phyloP scores from a whole-genome alignment of 2,329 filamentous ascomycete genomes.

The Penicillium sp. region DNA sequence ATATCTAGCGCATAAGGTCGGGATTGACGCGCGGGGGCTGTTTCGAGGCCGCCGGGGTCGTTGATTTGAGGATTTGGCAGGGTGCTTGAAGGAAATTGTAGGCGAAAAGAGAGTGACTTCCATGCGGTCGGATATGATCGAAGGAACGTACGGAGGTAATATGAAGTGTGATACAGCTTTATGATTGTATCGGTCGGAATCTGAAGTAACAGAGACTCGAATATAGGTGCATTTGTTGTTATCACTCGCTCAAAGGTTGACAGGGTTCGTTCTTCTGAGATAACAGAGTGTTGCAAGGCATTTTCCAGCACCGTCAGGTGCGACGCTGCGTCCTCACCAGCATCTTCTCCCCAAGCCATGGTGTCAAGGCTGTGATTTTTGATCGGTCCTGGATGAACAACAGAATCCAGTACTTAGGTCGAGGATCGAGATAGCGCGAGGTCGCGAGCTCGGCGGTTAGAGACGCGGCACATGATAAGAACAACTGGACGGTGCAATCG shows the following conservation, averaged over 20 bases:
- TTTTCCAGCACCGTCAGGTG: slow-evolving; percentile 25
- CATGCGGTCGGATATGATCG: slow-evolving; percentile 58
- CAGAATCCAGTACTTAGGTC: slow-evolving; percentile 9
- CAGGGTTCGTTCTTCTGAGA: slow-evolving; percentile 30
- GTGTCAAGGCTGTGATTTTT: slow-evolving; percentile 1
- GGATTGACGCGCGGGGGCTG: slow-evolving; percentile 46
- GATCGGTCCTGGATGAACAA: slow-evolving; percentile 6
- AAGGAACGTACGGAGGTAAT: slow-evolving; percentile 54
- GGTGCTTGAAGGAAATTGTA: slow-evolving; percentile 42
- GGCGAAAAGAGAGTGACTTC: slow-evolving; percentile 58
- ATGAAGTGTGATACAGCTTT: slow-evolving; percentile 57
- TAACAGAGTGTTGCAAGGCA: slow-evolving; percentile 20
- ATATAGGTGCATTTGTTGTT: slow-evolving; percentile 55
- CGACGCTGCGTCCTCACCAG: slow-evolving; percentile 9
- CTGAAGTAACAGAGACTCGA: slow-evolving; percentile 58
- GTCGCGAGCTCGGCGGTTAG: slow-evolving; percentile 27
- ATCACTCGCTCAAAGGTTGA: slow-evolving; percentile 55
- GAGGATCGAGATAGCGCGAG: slow-evolving; percentile 27
- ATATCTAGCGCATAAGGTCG: slow-evolving; percentile 59
- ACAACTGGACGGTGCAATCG: slow-evolving; percentile 18
- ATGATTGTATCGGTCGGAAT: slow-evolving; percentile 56
- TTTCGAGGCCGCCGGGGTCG: slow-evolving; percentile 31
- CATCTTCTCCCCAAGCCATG: slow-evolving; percentile 9
- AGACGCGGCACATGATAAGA: slow-evolving; percentile 34
- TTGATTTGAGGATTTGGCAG: slow-evolving; percentile 31